Percentiles rank a stretch among this genome's conserved stretches.
phyloP scores from a whole-genome alignment of 139 green algal genomes.

The Asterochloris sp. region DNA sequence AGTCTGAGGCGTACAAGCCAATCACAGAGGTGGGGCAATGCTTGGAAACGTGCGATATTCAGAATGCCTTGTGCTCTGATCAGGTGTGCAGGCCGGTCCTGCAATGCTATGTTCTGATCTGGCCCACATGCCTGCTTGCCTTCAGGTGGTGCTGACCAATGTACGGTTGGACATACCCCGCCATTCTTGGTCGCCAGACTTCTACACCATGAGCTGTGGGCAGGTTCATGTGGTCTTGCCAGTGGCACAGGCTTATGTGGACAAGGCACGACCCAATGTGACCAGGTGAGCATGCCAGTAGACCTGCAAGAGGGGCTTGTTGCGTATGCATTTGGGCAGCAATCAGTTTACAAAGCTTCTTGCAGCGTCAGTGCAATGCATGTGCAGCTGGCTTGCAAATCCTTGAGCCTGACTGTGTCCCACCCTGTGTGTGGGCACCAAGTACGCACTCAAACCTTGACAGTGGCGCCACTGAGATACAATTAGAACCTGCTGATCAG shows the following conservation, averaged over 20 bases:
- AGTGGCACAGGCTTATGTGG: not conserved
- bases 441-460: too few relatives aligned
- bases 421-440: too few relatives aligned
- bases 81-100: not conserved
- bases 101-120: not conserved
- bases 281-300: not conserved
- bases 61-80: not conserved
- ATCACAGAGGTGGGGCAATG: slow-evolving; percentile 10
- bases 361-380: too few relatives aligned
- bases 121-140: not conserved
- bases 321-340: too few relatives aligned
- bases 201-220: slow-evolving; percentile 14
- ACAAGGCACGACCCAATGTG: slow-evolving; percentile 7
- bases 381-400: too few relatives aligned
- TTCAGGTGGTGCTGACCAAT: slow-evolving; percentile 23
- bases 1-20: not conserved
- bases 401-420: too few relatives aligned
- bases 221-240: slow-evolving; percentile 9
- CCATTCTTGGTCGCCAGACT: slow-evolving; percentile 14
- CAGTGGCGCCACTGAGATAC: too few relatives aligned
- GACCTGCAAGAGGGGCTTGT: too few relatives aligned
- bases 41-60: not conserved
- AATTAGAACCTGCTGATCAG: too few relatives aligned
- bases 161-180: slow-evolving; percentile 23
- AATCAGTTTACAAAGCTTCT: too few relatives aligned